A percentile compares a stretch with the other conserved stretches of the same genome.
Evolutionary conservation across 305 asterid species (phyloP).

Genomic region (Striga hermonthica): DNA sequence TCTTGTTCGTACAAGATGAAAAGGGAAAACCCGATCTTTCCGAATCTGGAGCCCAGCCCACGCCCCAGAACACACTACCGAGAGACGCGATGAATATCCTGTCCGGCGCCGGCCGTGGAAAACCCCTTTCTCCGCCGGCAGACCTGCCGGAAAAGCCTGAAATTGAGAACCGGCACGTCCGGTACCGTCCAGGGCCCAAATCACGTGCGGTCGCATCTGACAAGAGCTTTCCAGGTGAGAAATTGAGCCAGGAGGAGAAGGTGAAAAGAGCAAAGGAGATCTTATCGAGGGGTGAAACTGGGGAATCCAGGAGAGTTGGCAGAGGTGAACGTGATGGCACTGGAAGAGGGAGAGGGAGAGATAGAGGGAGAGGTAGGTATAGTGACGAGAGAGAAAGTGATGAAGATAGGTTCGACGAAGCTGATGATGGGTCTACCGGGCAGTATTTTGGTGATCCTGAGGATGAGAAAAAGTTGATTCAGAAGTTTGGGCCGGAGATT

Average conservation of each 20-base stretch:
- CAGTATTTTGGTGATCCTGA: slow-evolving; percentile 49
- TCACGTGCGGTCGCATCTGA: slow-evolving; percentile 21
- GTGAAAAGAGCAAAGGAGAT: slow-evolving; percentile 50
- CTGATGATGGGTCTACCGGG: slow-evolving; percentile 42
- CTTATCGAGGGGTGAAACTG: slow-evolving; percentile 42
- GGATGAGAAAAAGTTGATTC: slow-evolving; percentile 56
- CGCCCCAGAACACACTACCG: slow-evolving; percentile 34
- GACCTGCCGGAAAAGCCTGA: slow-evolving; percentile 35
- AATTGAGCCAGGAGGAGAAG: slow-evolving; percentile 58
- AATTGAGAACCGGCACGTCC: slow-evolving; percentile 54
- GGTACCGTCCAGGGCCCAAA: slow-evolving; percentile 33
- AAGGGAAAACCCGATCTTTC: slow-evolving; percentile 26
- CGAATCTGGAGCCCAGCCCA: slow-evolving; percentile 18
- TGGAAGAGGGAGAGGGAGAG: slow-evolving; percentile 38
- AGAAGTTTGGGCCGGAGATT: slow-evolving; percentile 61
- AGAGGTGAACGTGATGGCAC: slow-evolving; percentile 34
- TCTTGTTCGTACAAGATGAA: slow-evolving; percentile 33
- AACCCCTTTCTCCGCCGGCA: slow-evolving; percentile 32
- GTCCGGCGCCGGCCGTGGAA: slow-evolving; percentile 69
- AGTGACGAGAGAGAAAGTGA: slow-evolving; percentile 36
- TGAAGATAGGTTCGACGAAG: slow-evolving; percentile 30
- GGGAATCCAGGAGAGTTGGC: slow-evolving; percentile 32
- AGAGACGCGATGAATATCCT: slow-evolving; percentile 30
- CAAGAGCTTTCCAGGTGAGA: slow-evolving; percentile 30
- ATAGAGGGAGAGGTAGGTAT: slow-evolving; percentile 36